A percentile compares a stretch with the other conserved stretches of the same genome.
Conservation (phyloP, 495 filamentous ascomycete species). For the Hypoxylon fragiforme region DNA sequence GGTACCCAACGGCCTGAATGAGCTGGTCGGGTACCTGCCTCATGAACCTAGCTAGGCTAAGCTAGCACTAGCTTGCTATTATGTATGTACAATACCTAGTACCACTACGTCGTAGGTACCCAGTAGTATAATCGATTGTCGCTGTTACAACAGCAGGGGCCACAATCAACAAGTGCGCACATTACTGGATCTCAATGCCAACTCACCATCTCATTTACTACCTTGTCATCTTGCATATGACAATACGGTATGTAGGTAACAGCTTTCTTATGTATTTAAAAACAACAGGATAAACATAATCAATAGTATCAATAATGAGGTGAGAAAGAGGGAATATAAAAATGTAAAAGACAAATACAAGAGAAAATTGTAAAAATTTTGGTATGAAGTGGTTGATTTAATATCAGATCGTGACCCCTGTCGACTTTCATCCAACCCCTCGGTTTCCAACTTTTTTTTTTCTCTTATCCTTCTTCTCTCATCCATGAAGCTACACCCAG, state of each 20-base stretch:
- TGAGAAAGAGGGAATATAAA: background rate
- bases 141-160: conserved; percentile 22
- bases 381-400: too few relatives aligned
- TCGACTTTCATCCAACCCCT: conserved; percentile 35
- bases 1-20: conserved; percentile 10
- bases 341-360: too few relatives aligned
- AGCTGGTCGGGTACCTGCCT: conserved; percentile 16
- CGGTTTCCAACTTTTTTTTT: conserved; percentile 29
- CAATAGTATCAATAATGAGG: too few relatives aligned
- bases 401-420: conserved; percentile 32
- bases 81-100: too few relatives aligned
- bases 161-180: conserved; percentile 21
- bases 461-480: too few relatives aligned
- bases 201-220: conserved; percentile 30
- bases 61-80: too few relatives aligned
- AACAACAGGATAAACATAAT: too few relatives aligned
- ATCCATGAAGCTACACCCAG: conserved; percentile 35
- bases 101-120: too few relatives aligned
- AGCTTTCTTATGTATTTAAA: conserved; percentile 13
- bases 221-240: conserved; percentile 25
- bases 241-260: conserved; percentile 9
- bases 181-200: conserved; percentile 22
- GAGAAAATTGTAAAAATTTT: too few relatives aligned
- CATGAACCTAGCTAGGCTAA: too few relatives aligned
- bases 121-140: conserved; percentile 32